Conservation (phyloP, 768 basidiomycete genomes). For the Hypholoma fasciculare region DNA sequence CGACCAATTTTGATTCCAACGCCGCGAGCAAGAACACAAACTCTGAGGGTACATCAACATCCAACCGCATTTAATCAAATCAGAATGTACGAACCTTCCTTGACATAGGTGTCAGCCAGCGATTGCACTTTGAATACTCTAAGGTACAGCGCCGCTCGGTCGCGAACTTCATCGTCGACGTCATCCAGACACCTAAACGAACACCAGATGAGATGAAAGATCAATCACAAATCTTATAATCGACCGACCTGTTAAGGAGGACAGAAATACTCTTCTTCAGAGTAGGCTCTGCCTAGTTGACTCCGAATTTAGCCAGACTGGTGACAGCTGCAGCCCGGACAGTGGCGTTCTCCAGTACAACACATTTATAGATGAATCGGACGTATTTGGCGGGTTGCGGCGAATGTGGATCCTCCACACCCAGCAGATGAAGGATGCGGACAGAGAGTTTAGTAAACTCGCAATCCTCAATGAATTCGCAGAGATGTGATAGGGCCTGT, state of each 20-base stretch:
- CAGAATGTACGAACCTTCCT: slow-evolving; percentile 64
- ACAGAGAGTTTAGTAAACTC: slow-evolving; percentile 99
- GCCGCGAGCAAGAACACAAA: slow-evolving; percentile 93
- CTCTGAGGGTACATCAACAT: slow-evolving; percentile 49
- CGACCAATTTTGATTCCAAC: slow-evolving; percentile 88
- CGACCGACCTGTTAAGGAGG: slow-evolving; percentile 72
- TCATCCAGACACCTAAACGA: slow-evolving; percentile 97
- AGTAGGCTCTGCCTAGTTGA: slow-evolving; percentile 76
- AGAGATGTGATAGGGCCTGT: slow-evolving; percentile 94
- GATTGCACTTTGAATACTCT: slow-evolving; percentile 77
- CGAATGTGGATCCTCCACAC: slow-evolving; percentile 93
- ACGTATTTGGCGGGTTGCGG: slow-evolving; percentile 98
- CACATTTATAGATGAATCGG: slow-evolving; percentile 99
- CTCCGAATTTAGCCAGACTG: slow-evolving; percentile 94
- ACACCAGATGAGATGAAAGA: slow-evolving; percentile 5
- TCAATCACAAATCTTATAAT: not conserved
- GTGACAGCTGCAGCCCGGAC: slow-evolving; percentile 96
- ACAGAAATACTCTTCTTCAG: slow-evolving; percentile 88
- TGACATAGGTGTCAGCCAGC: slow-evolving; percentile 85
- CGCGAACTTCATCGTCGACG: slow-evolving; percentile 98
- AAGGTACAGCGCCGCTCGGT: slow-evolving; percentile 94
- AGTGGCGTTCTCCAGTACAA: slow-evolving; percentile 96
- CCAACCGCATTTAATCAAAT: not conserved
- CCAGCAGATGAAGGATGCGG: slow-evolving; percentile 92
- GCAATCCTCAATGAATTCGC: slow-evolving; percentile 99